These are phyloP conservation scores for Holtermanniella nyarrowii DNA, from an alignment of 768 basidiomycete species.

Conservation along the genomic window DNA sequence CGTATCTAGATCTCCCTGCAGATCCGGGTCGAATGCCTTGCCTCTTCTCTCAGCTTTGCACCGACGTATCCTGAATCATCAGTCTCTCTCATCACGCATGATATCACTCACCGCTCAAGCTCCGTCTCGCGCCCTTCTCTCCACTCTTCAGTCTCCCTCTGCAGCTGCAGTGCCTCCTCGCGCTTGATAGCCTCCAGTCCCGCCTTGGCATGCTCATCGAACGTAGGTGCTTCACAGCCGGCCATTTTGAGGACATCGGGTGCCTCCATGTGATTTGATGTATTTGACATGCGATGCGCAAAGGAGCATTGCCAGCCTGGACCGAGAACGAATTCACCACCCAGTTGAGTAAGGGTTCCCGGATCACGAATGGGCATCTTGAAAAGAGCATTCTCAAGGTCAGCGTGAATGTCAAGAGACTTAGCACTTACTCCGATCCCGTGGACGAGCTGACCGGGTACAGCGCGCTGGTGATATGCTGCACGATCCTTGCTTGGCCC, in stretches of 20 bases:
- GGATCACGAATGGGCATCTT: slow-evolving; percentile 34
- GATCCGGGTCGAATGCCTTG: neutral
- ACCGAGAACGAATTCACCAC: slow-evolving; percentile 39
- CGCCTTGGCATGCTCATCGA: slow-evolving; percentile 12
- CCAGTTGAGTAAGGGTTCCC: slow-evolving; percentile 38
- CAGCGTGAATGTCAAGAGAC: neutral
- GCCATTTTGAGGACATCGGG: slow-evolving; percentile 34
- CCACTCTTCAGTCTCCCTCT: slow-evolving; percentile 33
- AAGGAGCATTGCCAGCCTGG: slow-evolving; percentile 35
- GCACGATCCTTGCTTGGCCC: slow-evolving; percentile 34
- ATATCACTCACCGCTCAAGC: slow-evolving; percentile 25
- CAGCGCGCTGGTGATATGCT: slow-evolving; percentile 32
- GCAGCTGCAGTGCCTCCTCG: slow-evolving; percentile 22
- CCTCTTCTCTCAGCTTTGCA: slow-evolving; percentile 26
- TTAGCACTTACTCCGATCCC: slow-evolving; percentile 27
- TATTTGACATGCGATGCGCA: slow-evolving; percentile 41
- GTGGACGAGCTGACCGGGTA: slow-evolving; percentile 31
- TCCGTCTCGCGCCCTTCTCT: slow-evolving; percentile 16
- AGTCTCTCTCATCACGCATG: neutral
- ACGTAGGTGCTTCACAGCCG: slow-evolving; percentile 24
- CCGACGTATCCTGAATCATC: slow-evolving; percentile 17
- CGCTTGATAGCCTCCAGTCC: slow-evolving; percentile 22
- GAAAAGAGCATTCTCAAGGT: slow-evolving; percentile 31
- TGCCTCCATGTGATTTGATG: slow-evolving; percentile 41
- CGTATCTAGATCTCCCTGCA: slow-evolving; percentile 6